These are phyloP conservation scores for Globisporangium alternatum DNA, from an alignment of 352 stramenopile genomes.

Conservation along the genomic window DNA sequence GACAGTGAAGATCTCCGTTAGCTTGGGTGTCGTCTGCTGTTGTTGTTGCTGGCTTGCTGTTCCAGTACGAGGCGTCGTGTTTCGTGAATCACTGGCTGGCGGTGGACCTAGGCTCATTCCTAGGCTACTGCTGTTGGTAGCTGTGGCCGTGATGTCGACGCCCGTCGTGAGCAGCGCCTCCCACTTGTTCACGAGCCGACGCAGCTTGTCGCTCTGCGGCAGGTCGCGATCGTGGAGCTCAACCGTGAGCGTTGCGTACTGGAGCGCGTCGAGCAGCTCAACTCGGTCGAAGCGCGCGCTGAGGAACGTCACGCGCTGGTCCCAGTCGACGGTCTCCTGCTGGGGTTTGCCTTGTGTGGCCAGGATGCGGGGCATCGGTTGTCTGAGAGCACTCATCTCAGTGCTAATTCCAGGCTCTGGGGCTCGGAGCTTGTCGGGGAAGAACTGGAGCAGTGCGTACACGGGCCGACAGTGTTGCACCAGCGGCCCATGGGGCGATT, in stretches of 20 bases:
- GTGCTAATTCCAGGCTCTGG: not conserved
- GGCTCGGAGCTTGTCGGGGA: conserved; percentile 29
- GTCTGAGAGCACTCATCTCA: not conserved
- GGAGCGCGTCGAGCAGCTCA: conserved; percentile 51
- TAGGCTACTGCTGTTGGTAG: not conserved
- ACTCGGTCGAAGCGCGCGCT: conserved; percentile 33
- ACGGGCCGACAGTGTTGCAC: conserved; percentile 45
- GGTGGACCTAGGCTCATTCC: not conserved
- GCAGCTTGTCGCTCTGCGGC: conserved; percentile 30
- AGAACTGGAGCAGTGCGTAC: conserved; percentile 57
- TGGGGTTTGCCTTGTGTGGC: conserved; percentile 35
- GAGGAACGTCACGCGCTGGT: conserved; percentile 56
- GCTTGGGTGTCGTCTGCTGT: conserved; percentile 19
- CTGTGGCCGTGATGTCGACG: conserved; percentile 19
- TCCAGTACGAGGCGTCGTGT: conserved; percentile 16
- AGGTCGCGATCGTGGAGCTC: conserved; percentile 77
- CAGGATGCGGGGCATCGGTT: not conserved
- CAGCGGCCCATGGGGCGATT: conserved; percentile 39
- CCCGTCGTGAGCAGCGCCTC: conserved; percentile 45
- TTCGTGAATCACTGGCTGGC: conserved; percentile 6
- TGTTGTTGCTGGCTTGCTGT: not conserved
- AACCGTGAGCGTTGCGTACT: conserved; percentile 33
- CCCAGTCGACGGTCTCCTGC: conserved; percentile 32
- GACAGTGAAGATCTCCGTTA: conserved; percentile 44
- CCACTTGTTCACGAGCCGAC: conserved; percentile 53